Evolutionary conservation across 129 eudicot species (phyloP), one percentile per base, ranked within the genome.

Genomic region (Heracleum sosnowskyi): DNA sequence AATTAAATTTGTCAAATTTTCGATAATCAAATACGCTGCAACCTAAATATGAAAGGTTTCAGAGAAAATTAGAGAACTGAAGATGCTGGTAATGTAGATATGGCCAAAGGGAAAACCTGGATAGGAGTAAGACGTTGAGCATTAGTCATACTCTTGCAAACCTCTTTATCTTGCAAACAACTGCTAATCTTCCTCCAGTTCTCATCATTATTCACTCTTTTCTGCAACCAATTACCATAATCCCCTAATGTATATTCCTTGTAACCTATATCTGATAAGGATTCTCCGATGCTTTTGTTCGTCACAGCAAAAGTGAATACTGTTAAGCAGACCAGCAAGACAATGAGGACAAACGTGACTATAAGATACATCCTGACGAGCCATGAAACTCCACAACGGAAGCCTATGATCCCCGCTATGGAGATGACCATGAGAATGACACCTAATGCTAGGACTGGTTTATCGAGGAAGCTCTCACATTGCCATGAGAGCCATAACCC

Each of bases 141-240:
- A 22, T 53, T 53, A 53, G 28, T 7, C 28, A 7, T 22, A 22
- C 44, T 85, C 84, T 16, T 64, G 80, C 84, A 89, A 78, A 79
- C 93, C 28, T 42, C 80, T 10, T 76, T 77, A 44, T 85, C 87
- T 16, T 55, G 80, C 82, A 91, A 80, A 77, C 97, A 91, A 84
- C 87, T 89, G 81, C 79, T 85, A 77, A 91, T 89, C 31, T 84
- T 66, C 2, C 40, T 83, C 93, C 97, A 89, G 73, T 89, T 82
- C 16, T 84, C 66, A 22, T 46, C 84, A 45, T 79, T 82, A 17
- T 53, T 53, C 36, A 87, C 93, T 75, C 86, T 78, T 11, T 77
- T 85, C 85, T 85, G 87, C 87, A 91, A 64, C 97, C 93, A 91
- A 35, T 81, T 60, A 0, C 91, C 82, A 29, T 89, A 91, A 81